phyloP scores from a whole-genome alignment of 2,329 filamentous ascomycete genomes.

The Ceratocystis ficicola region DNA sequence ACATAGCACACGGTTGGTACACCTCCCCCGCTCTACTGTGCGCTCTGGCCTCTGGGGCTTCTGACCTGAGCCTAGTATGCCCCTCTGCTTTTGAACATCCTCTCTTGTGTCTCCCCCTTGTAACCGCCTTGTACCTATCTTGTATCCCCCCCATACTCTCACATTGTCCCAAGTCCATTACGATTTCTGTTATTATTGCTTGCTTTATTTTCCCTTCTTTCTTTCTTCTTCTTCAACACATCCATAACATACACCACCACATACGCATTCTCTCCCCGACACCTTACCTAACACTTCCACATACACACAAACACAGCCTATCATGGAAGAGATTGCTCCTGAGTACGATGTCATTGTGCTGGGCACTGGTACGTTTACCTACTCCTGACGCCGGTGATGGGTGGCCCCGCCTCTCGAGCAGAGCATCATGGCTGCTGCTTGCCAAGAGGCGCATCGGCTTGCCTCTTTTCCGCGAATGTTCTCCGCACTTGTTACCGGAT shows the following conservation, averaged over 20 bases:
- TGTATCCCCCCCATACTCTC: background rate
- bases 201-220: background rate
- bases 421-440: too few species aligned
- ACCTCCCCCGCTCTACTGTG: background rate
- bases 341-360: slow-evolving; percentile 99
- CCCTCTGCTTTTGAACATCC: background rate
- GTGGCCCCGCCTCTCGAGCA: background rate
- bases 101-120: background rate
- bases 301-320: slow-evolving; percentile 27
- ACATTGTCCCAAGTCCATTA: background rate
- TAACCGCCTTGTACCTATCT: background rate
- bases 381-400: background rate
- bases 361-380: slow-evolving; percentile 65
- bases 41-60: background rate
- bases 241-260: slow-evolving; percentile 14
- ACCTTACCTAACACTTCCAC: slow-evolving; percentile 28
- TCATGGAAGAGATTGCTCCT: slow-evolving; percentile 94
- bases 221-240: slow-evolving; percentile 18
- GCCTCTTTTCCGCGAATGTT: too few species aligned
- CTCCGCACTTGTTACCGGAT: background rate
- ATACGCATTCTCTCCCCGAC: slow-evolving; percentile 19
- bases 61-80: background rate
- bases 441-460: too few species aligned
- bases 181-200: background rate
- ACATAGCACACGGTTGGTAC: background rate